phyloP scores from a whole-genome alignment of 108 stramenopile genomes.

The Stephanodiscus triporus region DNA sequence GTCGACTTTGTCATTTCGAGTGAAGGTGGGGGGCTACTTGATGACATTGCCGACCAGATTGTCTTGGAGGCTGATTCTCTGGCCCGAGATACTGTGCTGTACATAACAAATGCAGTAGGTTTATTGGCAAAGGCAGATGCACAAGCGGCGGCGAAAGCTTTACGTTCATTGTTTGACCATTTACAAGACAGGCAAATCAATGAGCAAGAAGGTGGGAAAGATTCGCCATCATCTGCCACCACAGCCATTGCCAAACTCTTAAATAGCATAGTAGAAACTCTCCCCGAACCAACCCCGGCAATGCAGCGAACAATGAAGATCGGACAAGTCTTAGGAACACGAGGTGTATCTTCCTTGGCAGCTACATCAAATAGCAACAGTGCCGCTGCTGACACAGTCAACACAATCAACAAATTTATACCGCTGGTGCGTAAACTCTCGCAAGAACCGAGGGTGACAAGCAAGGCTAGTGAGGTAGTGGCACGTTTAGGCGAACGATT shows the following conservation, averaged over 20 bases:
- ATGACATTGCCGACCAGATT: constrained; percentile 74
- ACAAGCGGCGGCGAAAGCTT: constrained; percentile 64
- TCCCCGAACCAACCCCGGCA: constrained; percentile 72
- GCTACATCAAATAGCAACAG: constrained; percentile 22
- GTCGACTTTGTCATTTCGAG: constrained; percentile 77
- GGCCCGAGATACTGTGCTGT: constrained; percentile 66
- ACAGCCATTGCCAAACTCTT: constrained; percentile 27
- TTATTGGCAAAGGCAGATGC: constrained; percentile 75
- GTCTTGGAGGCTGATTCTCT: constrained; percentile 80
- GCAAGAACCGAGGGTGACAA: constrained; percentile 74
- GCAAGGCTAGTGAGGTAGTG: constrained; percentile 68
- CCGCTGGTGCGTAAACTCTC: constrained; percentile 73
- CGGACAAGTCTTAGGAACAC: constrained; percentile 54
- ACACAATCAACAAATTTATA: constrained; percentile 62
- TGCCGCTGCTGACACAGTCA: constrained; percentile 44
- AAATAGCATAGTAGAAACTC: constrained; percentile 41
- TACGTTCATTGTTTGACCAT: constrained; percentile 54
- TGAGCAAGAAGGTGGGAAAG: neutral
- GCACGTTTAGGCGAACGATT: constrained; percentile 73
- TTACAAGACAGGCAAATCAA: constrained; percentile 19
- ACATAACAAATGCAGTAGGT: constrained; percentile 58
- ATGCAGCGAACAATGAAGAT: constrained; percentile 72
- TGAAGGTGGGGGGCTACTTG: constrained; percentile 77
- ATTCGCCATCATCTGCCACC: constrained; percentile 33
- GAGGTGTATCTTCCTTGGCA: constrained; percentile 42